Percentiles rank a stretch among this genome's conserved stretches.
Evolutionary conservation across 228 moss, liverwort and hornwort genomes (phyloP).

Genomic region (Sphagnum fallax): DNA sequence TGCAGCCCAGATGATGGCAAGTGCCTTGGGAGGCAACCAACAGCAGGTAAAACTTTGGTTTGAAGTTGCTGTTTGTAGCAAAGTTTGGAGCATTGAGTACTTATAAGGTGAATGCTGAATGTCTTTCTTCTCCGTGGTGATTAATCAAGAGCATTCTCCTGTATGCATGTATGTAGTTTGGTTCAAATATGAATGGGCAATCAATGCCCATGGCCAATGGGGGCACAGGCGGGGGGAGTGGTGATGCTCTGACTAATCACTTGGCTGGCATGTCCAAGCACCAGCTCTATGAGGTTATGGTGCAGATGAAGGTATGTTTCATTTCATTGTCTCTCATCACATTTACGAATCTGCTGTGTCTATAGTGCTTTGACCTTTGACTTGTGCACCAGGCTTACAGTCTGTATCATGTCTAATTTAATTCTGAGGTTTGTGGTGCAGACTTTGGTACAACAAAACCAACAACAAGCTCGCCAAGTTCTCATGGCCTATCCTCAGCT

Average conservation of each 20-base stretch:
- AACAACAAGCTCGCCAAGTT: slow-evolving; percentile 94
- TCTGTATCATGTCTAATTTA: background rate
- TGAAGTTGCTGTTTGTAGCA: no score
- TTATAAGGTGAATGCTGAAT: no score
- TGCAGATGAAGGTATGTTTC: slow-evolving; percentile 86
- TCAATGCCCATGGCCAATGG: slow-evolving; percentile 63
- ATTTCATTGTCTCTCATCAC: background rate
- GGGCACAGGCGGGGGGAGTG: slow-evolving; percentile 29
- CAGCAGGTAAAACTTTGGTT: slow-evolving; percentile 33
- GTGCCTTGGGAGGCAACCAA: slow-evolving; percentile 71
- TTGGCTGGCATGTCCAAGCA: slow-evolving; percentile 96
- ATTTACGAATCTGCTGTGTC: no score
- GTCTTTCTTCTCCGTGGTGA: no score
- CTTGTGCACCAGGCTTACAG: background rate
- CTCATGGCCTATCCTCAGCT: slow-evolving; percentile 87
- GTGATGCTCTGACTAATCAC: slow-evolving; percentile 76
- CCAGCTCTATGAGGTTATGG: slow-evolving; percentile 91
- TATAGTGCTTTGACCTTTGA: background rate
- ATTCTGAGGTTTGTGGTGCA: slow-evolving; percentile 10
- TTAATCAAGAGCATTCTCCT: no score
- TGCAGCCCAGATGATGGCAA: slow-evolving; percentile 73
- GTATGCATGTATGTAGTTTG: slow-evolving; percentile 29
- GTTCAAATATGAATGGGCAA: slow-evolving; percentile 48
- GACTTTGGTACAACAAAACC: slow-evolving; percentile 95
- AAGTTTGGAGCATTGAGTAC: no score